Evolutionary conservation across 352 stramenopile species (phyloP), one percentile per base, ranked within the genome.

Genomic region (Globisporangium mamillatum): DNA sequence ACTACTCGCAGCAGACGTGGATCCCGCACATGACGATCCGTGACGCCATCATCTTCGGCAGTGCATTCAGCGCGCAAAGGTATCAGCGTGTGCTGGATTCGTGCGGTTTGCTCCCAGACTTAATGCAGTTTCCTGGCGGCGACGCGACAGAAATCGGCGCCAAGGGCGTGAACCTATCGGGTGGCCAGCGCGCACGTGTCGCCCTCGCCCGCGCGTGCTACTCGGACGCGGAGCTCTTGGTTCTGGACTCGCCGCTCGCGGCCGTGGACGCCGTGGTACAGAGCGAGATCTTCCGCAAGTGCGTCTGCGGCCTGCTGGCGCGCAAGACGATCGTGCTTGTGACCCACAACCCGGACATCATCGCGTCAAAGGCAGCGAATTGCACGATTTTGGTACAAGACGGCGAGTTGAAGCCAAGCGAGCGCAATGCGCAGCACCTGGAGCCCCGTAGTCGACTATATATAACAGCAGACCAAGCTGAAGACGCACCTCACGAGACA

Each of bases 251-350:
- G 71, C 78, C 88, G 20, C 72, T 98, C 1, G 79, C 76, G 29
- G 92, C 93, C 20, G 93, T 98, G 2, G 94, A 98, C 75, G 86
- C 85, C 48, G 88, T 98, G 72, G 93, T 98, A 34, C 89, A 81
- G n/a, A 83, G 83, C 57, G 81, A 94, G 73, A 66, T 98, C 22
- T 98, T 98, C 67, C 12, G 25, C 9, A 63, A 64, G 27, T 68
- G 63, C 25, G 34, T 68, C 20, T 68, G 48, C 18, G 54, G 22
- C 9, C 16, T 68, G 63, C 53, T 68, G 14, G 24, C 32, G 53
- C 46, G 16, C 66, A 75, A 75, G 57, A 89, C 79, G 32, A 77
- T 97, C 16, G 54, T 60, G 24, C 54, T 60, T 1, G 54, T 60
- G 6, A 60, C 54, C 5, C 54, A 60, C 54, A 60, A 32, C 7